Evolutionary conservation across 805 yeast genomes (phyloP), one percentile per base, ranked within the genome.

Genomic region (Kluyveromyces dobzhanskii): DNA sequence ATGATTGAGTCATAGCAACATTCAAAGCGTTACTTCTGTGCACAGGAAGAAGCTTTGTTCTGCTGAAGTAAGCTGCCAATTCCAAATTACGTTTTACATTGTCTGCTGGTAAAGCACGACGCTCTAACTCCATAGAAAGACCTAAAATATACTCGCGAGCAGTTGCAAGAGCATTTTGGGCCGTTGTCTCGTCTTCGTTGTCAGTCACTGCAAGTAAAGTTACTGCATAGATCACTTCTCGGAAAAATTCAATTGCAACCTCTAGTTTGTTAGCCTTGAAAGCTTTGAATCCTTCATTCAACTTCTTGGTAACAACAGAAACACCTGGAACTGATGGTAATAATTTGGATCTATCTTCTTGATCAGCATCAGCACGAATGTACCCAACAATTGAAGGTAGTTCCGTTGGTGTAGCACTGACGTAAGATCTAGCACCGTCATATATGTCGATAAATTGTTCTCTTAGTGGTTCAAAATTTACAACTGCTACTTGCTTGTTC

Each of bases 31-130:
- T 81, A 39, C 81, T 76, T 43, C 82, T 76, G 62, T 92, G 98
- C 6, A 82, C 80, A 26, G 84, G 79, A 47, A 82, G 85, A 50
- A 92, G 72, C 47, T 82, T 75, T 19, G 88, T 80, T 56, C 76
- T 79, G 11, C 98, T 86, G 69, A 92, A 94, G 64, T 90, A 90
- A 1, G 97, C 94, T 4, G 98, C 97, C 49, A 92, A 69, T 62
- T 92, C 97, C 56, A 92, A 71, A 61, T 86, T 88, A 46, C 97
- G 82, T 62, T 86, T 82, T 40, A 82, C 69, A 44, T 80, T 79
- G 23, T 73, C 72, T 9, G 79, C 70, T 24, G 82, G 85, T 42
- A 94, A 64, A 9, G 82, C 58, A 64, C 97, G 86, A 64, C 99
- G 88, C 40, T 74, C 75, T 47, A 90, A 71, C 63, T 92, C 99